Conservation (phyloP, 2,329 filamentous ascomycete species). For the Penicillium digitatum region DNA sequence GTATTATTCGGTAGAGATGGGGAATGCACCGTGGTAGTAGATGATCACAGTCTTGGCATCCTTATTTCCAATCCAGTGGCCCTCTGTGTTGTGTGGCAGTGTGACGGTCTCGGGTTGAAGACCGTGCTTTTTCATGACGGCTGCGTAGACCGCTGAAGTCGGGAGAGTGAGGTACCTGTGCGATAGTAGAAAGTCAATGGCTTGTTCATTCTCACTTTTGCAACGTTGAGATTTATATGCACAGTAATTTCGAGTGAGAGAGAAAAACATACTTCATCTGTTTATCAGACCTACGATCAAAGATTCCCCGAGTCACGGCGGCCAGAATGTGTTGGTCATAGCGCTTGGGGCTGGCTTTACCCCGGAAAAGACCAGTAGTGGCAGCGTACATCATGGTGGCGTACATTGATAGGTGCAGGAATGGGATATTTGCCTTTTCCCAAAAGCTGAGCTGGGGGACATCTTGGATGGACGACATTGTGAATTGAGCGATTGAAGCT, state of each 20-base stretch:
- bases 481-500: not conserved
- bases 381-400: conserved; percentile 28
- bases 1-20: not conserved
- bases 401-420: conserved; percentile 26
- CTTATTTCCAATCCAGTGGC: conserved; percentile 41
- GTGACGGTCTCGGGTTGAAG: conserved; percentile 29
- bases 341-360: conserved; percentile 33
- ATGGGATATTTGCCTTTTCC: conserved; percentile 34
- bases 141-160: conserved; percentile 27
- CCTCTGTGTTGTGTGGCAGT: conserved; percentile 32
- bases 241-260: too few relatives aligned
- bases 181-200: not conserved
- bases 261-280: conserved; percentile 34
- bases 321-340: conserved; percentile 36
- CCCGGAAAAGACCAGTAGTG: conserved; percentile 39
- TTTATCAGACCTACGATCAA: conserved; percentile 22
- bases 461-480: conserved; percentile 9
- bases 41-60: conserved; percentile 38
- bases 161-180: conserved; percentile 25
- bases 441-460: conserved; percentile 30
- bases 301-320: conserved; percentile 29
- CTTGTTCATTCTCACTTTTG: not conserved
- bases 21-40: conserved; percentile 37
- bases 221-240: not conserved
- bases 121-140: conserved; percentile 23